Conservation (phyloP, 441 rosid genomes). For the Adansonia gregorii region DNA sequence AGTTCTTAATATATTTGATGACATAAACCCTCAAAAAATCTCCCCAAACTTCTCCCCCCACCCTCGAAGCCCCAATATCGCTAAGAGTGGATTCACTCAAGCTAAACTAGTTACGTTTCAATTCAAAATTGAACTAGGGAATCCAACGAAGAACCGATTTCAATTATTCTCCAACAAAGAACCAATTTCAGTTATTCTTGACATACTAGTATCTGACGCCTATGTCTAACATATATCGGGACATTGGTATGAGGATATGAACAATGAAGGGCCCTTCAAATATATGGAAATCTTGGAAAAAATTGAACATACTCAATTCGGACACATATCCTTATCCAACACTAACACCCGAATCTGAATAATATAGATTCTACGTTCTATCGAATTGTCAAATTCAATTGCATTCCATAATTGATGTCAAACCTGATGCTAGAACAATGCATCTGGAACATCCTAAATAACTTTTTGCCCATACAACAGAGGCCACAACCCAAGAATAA, state of each 20-base stretch:
- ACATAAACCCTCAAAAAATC: background rate
- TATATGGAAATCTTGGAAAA: too few relatives aligned
- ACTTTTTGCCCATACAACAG: too few relatives aligned
- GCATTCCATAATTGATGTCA: background rate
- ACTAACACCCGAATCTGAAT: too few relatives aligned
- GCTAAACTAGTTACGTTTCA: background rate
- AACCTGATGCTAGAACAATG: background rate
- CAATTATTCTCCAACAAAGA: background rate
- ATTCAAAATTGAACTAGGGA: slow-evolving; percentile 5
- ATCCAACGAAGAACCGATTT: background rate
- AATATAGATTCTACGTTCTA: too few relatives aligned
- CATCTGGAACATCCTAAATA: background rate
- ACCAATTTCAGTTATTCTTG: background rate
- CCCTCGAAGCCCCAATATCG: background rate
- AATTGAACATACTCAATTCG: too few relatives aligned
- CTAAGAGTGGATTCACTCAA: background rate
- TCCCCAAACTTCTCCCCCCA: background rate
- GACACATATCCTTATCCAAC: too few relatives aligned
- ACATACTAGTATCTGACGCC: too few relatives aligned
- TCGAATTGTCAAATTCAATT: background rate
- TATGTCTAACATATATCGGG: too few relatives aligned
- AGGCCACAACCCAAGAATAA: too few relatives aligned
- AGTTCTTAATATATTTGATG: background rate
- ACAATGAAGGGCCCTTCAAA: too few relatives aligned
- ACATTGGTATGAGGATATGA: too few relatives aligned